Percentiles rank a stretch among this genome's conserved stretches.
These are phyloP conservation scores for Heritiera littoralis DNA, from an alignment of 345 rosid species.

Conservation along the genomic window DNA sequence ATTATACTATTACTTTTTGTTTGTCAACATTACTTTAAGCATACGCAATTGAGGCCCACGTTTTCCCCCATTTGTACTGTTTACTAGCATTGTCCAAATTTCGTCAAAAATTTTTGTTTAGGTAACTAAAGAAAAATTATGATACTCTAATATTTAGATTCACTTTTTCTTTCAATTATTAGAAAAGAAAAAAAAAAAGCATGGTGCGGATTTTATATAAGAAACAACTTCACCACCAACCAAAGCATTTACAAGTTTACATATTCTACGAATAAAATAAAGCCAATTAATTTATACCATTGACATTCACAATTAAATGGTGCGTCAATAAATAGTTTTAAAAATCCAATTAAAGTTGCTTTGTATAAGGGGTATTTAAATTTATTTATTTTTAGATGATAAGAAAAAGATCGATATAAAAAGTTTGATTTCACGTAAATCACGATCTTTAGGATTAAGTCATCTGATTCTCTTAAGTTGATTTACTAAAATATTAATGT, in stretches of 20 bases:
- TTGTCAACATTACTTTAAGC: constrained; percentile 1
- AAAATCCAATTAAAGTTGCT: neutral
- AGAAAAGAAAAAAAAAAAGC: no score
- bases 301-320: neutral
- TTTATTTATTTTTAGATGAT: no score
- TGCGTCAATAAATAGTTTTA: neutral
- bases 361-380: neutral
- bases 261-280: neutral
- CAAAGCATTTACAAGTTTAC: neutral
- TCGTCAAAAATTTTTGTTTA: no score
- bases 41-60: neutral
- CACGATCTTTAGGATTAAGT: neutral
- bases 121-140: no score
- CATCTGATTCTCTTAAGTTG: constrained; percentile 3
- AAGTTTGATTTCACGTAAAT: neutral
- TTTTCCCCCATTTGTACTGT: neutral
- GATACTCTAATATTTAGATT: no score
- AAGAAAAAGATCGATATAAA: no score
- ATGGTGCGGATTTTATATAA: no score
- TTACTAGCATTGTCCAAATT: no score
- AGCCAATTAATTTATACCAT: neutral
- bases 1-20: neutral
- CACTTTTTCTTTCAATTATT: no score
- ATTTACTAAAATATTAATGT: constrained; percentile 10
- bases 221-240: neutral